Base-by-base conservation (phyloP, 768 basidiomycete species). In the Tricholoma matsutake region DNA sequence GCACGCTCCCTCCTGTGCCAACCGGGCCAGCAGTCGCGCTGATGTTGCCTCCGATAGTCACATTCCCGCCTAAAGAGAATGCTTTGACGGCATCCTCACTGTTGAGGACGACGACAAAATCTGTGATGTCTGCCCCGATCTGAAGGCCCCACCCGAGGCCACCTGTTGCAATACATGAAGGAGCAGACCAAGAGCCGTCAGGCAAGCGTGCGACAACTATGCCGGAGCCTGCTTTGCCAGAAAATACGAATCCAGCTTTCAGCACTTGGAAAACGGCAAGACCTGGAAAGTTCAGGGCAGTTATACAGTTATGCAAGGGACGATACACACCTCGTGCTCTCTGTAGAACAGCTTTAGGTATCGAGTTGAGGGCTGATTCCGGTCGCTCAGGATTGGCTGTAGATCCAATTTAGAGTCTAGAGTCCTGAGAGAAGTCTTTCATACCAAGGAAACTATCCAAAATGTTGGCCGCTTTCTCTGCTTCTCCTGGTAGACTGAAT, bases 21-120 rank as follows among this genome's bases (percentile, higher is more conserved):
- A 98, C 90, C 0, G 96, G 96, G 1, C 96, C 96, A 6, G 95
- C 95, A 0, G 88, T 79, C 1, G 91, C 94, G 64, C 85, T 86
- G 69, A 94, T 81, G 67, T 89, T 88, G 4, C 96, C 96, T 1
- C 96, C 96, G 57, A 98, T 92, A 2, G 96, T 98, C 25, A 98
- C 86, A 71, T 99, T 99, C 8, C 96, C 96, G 37, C 96, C 96
- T 55, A 94, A 81, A 3, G 93, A 94, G 80, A 98, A 98, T 9
- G 97, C 96, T 49, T 88, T 84, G 32, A 99, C 94, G 41, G 96
- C 95, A 59, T 98, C 96, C 67, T 97, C 94, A 64, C 88, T 91
- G 80, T 98, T 98, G 69, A 98, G 88, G 39, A 99, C 95, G 72
- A 98, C 87, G 60, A 99, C 96, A 65, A 98, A 97, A 72, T 98